A percentile compares a stretch with the other conserved stretches of the same genome.
These are phyloP conservation scores for Uncinocarpus reesii DNA, from an alignment of 2,329 filamentous ascomycete species.

Conservation along the genomic window DNA sequence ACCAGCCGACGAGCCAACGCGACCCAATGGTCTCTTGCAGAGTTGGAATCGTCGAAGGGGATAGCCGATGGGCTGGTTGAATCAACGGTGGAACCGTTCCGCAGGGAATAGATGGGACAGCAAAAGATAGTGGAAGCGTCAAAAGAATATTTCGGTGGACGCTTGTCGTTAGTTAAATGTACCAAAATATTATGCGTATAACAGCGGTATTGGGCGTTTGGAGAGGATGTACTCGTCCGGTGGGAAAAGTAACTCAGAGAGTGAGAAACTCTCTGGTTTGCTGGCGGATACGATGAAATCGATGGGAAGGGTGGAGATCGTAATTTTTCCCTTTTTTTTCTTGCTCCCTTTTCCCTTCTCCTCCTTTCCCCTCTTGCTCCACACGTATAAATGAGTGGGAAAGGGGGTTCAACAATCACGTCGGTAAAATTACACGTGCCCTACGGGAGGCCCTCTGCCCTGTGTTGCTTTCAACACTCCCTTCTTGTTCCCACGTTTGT, in stretches of 20 bases:
- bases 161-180: slow-evolving; percentile 14
- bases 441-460: background rate
- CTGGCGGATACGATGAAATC: slow-evolving; percentile 13
- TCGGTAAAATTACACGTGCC: slow-evolving; percentile 7
- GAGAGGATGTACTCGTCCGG: background rate
- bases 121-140: slow-evolving; percentile 6
- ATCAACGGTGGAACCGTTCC: slow-evolving; percentile 13
- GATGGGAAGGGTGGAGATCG: slow-evolving; percentile 12
- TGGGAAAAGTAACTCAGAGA: slow-evolving; percentile 8
- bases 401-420: background rate
- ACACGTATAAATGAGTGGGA: background rate
- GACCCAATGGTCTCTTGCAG: slow-evolving; percentile 9
- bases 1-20: slow-evolving; percentile 8
- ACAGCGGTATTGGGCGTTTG: background rate
- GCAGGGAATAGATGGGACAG: slow-evolving; percentile 10
- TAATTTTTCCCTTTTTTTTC: slow-evolving; percentile 10
- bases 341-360: background rate
- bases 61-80: slow-evolving; percentile 11
- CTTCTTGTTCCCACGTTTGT: background rate
- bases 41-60: slow-evolving; percentile 8
- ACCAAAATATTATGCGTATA: slow-evolving; percentile 11
- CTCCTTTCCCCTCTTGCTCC: background rate
- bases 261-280: slow-evolving; percentile 9
- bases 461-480: background rate
- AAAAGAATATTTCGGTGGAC: slow-evolving; percentile 10